Base-by-base conservation (phyloP, 257 asterid species). In the Leptodermis oblonga region DNA sequence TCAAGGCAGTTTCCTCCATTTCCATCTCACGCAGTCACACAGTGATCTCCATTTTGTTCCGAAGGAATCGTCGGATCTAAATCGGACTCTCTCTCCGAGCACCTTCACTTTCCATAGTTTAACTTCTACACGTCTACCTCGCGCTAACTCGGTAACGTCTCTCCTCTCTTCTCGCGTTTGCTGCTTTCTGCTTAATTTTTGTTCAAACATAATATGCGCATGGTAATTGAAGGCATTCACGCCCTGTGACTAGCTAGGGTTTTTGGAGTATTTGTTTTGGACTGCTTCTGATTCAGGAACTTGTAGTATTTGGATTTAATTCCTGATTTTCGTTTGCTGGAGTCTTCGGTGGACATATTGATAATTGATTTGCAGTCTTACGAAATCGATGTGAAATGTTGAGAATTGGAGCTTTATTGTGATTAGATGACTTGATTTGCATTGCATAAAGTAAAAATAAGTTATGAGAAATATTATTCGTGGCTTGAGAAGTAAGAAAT, bases 61-160 rank as follows among this genome's bases (percentile, higher is more conserved):
- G 46, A 61, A 34, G 46, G 45, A 31, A 5, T 20, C 17, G 45
- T 7, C 25, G 11, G 13, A 18, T 20, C 4, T 30, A 4, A 61
- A 61, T 48, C 54, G 30, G 23, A 11, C 1, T 34, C 8, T n/a
- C n/a, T 30, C 33, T 13, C 23, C 34, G 22, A 15, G 6, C 17
- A n/a, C 14, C n/a, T 37, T 37, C 7, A 26, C 43, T 62, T 62
- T 9, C 66, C 67, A 62, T 49, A 62, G n/a, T 62, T 51, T 62
- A 39, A 37, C 22, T 15, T 12, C 25, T 61, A 12, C 9, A 7
- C 66, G n/a, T 45, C 18, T 45, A 4, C 5, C 5, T 45, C 52
- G n/a, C 52, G 52, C 52, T 45, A 45, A 45, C 15, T 45, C 1
- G 56, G 56, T 51, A 51, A 51, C 25, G 1, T 51, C 26, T 33